Evolutionary conservation across 179 eudicot species (phyloP).

Genomic region (Nepenthes alata): DNA sequence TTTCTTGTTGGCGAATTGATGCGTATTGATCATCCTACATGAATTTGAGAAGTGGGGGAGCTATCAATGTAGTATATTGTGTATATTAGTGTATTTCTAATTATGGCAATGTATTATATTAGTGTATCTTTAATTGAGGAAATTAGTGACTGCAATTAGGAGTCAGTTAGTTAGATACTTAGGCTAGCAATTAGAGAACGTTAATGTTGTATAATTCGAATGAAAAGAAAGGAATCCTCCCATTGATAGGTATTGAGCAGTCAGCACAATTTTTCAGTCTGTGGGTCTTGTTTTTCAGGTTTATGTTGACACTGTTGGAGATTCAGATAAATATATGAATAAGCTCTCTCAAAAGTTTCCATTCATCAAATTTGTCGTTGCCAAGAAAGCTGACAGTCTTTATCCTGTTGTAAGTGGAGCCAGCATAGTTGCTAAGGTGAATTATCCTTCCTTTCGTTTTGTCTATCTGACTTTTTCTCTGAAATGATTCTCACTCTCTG

Average conservation of each 20-base stretch:
- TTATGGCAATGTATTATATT: no score
- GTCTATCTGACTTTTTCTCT: constrained; percentile 4
- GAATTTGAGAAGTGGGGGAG: no score
- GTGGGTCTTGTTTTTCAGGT: constrained; percentile 35
- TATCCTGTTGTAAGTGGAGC: constrained; percentile 99
- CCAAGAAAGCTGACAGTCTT: constrained; percentile 97
- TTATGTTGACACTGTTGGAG: constrained; percentile 92
- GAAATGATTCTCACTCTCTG: not conserved
- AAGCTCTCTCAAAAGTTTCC: constrained; percentile 78
- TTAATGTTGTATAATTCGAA: no score
- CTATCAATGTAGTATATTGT: no score
- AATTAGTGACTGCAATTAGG: no score
- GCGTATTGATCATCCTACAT: no score
- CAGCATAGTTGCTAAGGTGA: constrained; percentile 92
- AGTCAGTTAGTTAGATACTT: no score
- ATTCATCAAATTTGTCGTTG: constrained; percentile 80
- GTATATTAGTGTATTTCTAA: no score
- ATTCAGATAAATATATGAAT: constrained; percentile 63
- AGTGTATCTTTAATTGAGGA: no score
- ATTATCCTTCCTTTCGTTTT: constrained; percentile 1
- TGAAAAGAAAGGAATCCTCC: no score
- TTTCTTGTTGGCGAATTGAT: not conserved
- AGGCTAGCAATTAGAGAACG: no score
- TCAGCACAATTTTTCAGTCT: not conserved
- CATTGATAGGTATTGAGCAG: no score